A percentile compares a stretch with the other conserved stretches of the same genome.
Evolutionary conservation across 148 eudicot species (phyloP).

Genomic region (Dysphania ambrosioides): DNA sequence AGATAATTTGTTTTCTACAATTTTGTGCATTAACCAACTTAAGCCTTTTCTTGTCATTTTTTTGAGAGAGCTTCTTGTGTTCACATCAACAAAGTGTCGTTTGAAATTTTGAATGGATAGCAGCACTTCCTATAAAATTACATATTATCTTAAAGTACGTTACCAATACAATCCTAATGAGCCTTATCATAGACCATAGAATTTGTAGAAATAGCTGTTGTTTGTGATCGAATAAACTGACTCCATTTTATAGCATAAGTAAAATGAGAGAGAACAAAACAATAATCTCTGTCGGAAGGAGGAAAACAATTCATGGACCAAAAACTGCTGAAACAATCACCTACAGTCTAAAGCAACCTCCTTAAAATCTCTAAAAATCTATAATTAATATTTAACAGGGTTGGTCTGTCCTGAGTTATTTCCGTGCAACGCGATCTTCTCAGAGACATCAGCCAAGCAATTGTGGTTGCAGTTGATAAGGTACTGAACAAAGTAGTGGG

Average conservation of each 20-base stretch:
- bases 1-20: neutral
- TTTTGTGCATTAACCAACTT: neutral
- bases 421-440: conserved; percentile 51
- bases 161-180: neutral
- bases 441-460: conserved; percentile 66
- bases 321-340: conserved; percentile 19
- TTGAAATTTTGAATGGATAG: no score
- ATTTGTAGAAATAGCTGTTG: neutral
- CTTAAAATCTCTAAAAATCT: neutral
- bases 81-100: no score
- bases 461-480: conserved; percentile 81
- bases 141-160: no score
- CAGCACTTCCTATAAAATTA: no score
- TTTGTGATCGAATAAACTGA: neutral
- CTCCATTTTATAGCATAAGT: neutral
- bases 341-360: conserved; percentile 13
- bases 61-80: no score
- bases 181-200: neutral
- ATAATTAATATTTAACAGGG: neutral
- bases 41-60: no score
- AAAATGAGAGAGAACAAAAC: neutral
- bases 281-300: conserved; percentile 6
- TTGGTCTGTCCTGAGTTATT: conserved; percentile 3
- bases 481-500: conserved; percentile 67
- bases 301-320: conserved; percentile 7